Evolutionary conservation across 192 early-diverging fungal species (phyloP).

Genomic region (Coemansia sp.): DNA sequence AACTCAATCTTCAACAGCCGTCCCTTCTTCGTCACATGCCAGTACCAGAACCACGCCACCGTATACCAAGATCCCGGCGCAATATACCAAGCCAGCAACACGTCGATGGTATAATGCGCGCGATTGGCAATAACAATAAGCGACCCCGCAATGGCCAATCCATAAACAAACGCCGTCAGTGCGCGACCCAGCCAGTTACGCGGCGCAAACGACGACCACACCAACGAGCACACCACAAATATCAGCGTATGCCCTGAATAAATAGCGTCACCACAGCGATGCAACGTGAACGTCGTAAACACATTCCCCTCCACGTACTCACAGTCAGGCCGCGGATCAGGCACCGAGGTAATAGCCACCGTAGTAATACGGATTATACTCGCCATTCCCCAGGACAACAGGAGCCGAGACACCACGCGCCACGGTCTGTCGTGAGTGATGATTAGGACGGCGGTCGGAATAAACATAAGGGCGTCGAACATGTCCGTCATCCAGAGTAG

Average conservation of each 20-base stretch:
- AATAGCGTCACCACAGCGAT: slow-evolving; percentile 66
- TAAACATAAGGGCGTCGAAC: slow-evolving; percentile 58
- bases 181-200: slow-evolving; percentile 43
- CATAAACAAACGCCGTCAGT: slow-evolving; percentile 48
- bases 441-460: slow-evolving; percentile 55
- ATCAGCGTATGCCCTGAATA: slow-evolving; percentile 67
- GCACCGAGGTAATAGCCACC: slow-evolving; percentile 65
- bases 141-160: slow-evolving; percentile 56
- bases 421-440: slow-evolving; percentile 56
- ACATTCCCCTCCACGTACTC: slow-evolving; percentile 56
- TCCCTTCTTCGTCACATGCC: slow-evolving; percentile 50
- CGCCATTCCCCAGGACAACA: slow-evolving; percentile 56
- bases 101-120: slow-evolving; percentile 64
- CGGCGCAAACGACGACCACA: slow-evolving; percentile 61
- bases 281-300: slow-evolving; percentile 58
- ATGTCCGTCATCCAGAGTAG: slow-evolving; percentile 63
- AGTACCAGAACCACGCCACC: slow-evolving; percentile 57
- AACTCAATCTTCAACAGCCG: slow-evolving; percentile 52
- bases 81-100: slow-evolving; percentile 62
- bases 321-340: slow-evolving; percentile 61
- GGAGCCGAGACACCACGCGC: slow-evolving; percentile 56
- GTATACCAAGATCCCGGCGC: slow-evolving; percentile 55
- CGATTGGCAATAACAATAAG: slow-evolving; percentile 63
- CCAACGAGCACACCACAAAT: slow-evolving; percentile 59
- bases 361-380: slow-evolving; percentile 61